Percentiles rank a stretch among this genome's conserved stretches.
Conservation (phyloP, 106 monocot genomes). For the Allium fistulosum region DNA sequence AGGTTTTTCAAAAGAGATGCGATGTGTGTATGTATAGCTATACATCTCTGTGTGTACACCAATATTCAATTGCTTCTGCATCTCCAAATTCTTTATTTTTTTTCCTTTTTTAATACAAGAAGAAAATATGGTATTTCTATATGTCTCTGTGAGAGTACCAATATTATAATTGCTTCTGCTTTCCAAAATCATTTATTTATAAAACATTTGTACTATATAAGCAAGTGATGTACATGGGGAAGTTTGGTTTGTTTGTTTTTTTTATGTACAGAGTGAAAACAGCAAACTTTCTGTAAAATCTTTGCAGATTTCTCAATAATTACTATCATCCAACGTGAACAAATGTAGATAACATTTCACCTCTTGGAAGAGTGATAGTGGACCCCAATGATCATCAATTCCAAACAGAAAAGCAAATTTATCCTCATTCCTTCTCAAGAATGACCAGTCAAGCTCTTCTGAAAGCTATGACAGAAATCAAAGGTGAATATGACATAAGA, state of each 20-base stretch:
- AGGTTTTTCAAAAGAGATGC: no score
- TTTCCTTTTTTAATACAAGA: no score
- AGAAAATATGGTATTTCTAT: no score
- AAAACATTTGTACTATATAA: neutral
- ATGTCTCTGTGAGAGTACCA: no score
- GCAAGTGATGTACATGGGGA: neutral
- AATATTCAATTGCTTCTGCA: no score
- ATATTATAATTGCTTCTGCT: no score
- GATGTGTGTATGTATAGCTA: no score
- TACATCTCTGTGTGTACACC: no score
- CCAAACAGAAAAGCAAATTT: conserved; percentile 76
- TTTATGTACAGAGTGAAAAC: neutral
- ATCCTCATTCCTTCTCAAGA: conserved; percentile 51
- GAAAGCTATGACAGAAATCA: conserved; percentile 34
- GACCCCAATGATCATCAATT: conserved; percentile 88
- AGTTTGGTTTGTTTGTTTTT: neutral
- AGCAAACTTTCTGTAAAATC: neutral
- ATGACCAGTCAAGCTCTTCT: conserved; percentile 70
- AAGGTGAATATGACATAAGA: neutral
- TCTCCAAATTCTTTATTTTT: no score
- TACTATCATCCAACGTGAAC: neutral
- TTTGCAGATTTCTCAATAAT: neutral
- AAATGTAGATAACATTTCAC: conserved; percentile 22
- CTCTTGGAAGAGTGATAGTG: conserved; percentile 69
- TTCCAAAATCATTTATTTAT: conserved; percentile 1